These are phyloP conservation scores for Cryptococcus depauperatus DNA, from an alignment of 1,284 basidiomycete species.

Conservation along the genomic window DNA sequence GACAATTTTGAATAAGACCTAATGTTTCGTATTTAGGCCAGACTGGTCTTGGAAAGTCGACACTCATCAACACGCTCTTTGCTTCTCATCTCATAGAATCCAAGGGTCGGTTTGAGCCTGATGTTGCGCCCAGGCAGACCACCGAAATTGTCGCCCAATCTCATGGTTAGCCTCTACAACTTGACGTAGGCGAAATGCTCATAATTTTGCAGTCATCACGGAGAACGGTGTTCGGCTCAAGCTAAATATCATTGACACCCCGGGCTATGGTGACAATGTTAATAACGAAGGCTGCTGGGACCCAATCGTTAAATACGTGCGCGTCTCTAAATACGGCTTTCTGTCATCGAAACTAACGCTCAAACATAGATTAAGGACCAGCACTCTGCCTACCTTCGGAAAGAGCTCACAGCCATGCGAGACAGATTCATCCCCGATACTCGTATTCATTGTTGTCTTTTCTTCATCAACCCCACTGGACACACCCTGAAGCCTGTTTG, in stretches of 20 bases:
- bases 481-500: constrained; percentile 69
- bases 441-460: constrained; percentile 94
- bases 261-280: constrained; percentile 95
- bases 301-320: constrained; percentile 96
- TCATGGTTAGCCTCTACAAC: constrained; percentile 53
- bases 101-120: constrained; percentile 82
- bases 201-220: constrained; percentile 61
- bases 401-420: constrained; percentile 97
- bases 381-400: constrained; percentile 95
- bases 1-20: background rate
- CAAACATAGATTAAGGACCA: constrained; percentile 60
- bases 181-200: background rate
- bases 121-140: constrained; percentile 83
- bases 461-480: constrained; percentile 97
- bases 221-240: constrained; percentile 93
- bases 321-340: constrained; percentile 3
- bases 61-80: constrained; percentile 97
- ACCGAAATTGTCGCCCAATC: constrained; percentile 96
- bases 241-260: constrained; percentile 97
- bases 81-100: constrained; percentile 96
- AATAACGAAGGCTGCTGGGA: constrained; percentile 99
- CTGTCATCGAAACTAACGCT: background rate
- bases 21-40: constrained; percentile 55
- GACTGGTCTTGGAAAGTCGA: constrained; percentile 96
- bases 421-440: constrained; percentile 98